These are phyloP conservation scores for Metschnikowia lunata DNA, from an alignment of 805 yeast genomes.

Conservation along the genomic window DNA sequence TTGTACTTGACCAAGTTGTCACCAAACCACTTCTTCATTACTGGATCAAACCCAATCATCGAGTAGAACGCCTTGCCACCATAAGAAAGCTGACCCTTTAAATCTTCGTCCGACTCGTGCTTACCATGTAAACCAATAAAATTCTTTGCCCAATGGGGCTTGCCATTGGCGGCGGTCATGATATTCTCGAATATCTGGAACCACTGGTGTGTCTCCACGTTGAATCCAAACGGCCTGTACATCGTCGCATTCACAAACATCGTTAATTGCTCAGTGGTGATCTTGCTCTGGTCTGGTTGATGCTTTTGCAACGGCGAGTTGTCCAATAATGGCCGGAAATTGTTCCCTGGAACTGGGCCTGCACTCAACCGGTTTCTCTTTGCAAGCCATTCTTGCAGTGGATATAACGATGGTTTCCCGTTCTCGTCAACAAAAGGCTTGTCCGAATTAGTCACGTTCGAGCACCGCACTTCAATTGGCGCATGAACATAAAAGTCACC, in stretches of 20 bases:
- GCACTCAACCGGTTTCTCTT: slow-evolving; percentile 49
- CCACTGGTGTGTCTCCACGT: slow-evolving; percentile 77
- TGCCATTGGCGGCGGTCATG: slow-evolving; percentile 75
- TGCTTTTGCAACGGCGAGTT: slow-evolving; percentile 54
- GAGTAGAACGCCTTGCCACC: slow-evolving; percentile 54
- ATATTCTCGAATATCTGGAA: slow-evolving; percentile 77
- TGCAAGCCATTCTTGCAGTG: slow-evolving; percentile 46
- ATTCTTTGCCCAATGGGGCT: slow-evolving; percentile 98
- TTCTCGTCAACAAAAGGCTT: slow-evolving; percentile 29
- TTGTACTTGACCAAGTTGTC: slow-evolving; percentile 60
- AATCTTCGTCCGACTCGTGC: slow-evolving; percentile 30
- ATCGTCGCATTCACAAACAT: slow-evolving; percentile 89
- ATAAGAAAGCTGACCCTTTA: slow-evolving; percentile 34
- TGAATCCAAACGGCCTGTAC: slow-evolving; percentile 85
- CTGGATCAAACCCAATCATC: slow-evolving; percentile 74
- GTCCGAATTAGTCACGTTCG: slow-evolving; percentile 65
- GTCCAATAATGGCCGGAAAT: slow-evolving; percentile 75
- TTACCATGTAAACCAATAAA: slow-evolving; percentile 59
- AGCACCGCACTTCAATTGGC: slow-evolving; percentile 91
- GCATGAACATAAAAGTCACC: slow-evolving; percentile 84
- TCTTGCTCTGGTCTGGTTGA: slow-evolving; percentile 43
- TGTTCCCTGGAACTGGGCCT: slow-evolving; percentile 86
- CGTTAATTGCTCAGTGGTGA: slow-evolving; percentile 74
- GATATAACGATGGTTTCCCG: slow-evolving; percentile 38
- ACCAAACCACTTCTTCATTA: slow-evolving; percentile 77